Percentiles rank a stretch among this genome's conserved stretches.
These are phyloP conservation scores for Colletotrichum sp. DNA, from an alignment of 2,329 filamentous ascomycete species.

Conservation along the genomic window DNA sequence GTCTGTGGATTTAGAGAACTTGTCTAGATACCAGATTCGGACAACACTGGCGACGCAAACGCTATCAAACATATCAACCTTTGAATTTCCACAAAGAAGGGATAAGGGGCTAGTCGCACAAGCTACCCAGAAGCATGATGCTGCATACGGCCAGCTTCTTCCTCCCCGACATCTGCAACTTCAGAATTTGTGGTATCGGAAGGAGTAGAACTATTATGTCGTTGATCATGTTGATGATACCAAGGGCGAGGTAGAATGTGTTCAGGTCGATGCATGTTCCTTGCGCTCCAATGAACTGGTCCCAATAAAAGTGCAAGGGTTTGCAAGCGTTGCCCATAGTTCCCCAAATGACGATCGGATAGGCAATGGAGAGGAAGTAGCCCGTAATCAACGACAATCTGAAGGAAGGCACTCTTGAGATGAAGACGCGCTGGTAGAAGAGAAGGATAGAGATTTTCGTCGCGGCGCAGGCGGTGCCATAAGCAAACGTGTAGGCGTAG, in stretches of 20 bases:
- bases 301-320: conserved; percentile 16
- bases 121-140: conserved; percentile 14
- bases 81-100: neutral
- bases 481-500: conserved; percentile 18
- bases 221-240: conserved; percentile 16
- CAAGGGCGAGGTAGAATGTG: conserved; percentile 8
- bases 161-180: conserved; percentile 12
- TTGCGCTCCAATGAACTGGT: conserved; percentile 10
- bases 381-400: neutral
- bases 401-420: neutral
- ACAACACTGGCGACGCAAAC: conserved; percentile 12
- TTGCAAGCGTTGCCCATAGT: conserved; percentile 16
- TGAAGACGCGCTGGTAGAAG: conserved; percentile 21
- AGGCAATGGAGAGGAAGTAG: conserved; percentile 1
- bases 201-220: conserved; percentile 16
- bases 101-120: neutral
- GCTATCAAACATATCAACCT: neutral
- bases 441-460: conserved; percentile 21
- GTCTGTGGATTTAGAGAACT: conserved; percentile 6
- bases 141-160: conserved; percentile 15
- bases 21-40: conserved; percentile 3
- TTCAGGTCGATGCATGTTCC: conserved; percentile 6
- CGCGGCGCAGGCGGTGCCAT: conserved; percentile 15
- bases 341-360: conserved; percentile 14
- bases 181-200: conserved; percentile 15